Evolutionary conservation across 768 basidiomycete species (phyloP).

Genomic region (Collybia sordida): DNA sequence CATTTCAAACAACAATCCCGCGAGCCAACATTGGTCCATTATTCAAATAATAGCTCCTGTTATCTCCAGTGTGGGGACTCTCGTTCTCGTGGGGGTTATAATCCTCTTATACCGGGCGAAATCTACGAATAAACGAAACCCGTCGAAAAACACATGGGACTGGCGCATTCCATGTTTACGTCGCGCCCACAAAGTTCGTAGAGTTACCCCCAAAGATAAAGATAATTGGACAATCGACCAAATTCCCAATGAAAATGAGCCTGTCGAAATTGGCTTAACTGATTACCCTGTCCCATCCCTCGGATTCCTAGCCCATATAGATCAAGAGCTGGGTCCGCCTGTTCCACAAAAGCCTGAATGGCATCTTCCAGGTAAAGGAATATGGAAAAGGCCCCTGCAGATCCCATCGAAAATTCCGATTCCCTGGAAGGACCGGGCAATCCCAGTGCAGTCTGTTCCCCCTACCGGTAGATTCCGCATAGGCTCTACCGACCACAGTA

Average conservation of each 20-base stretch:
- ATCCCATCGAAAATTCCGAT: slow-evolving; percentile 9
- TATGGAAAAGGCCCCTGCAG: slow-evolving; percentile 10
- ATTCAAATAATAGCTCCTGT: slow-evolving; percentile 10
- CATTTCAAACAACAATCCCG: too few species aligned
- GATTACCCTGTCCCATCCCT: too few species aligned
- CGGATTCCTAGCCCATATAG: too few species aligned
- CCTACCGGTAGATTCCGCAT: slow-evolving; percentile 16
- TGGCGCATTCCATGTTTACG: neutral
- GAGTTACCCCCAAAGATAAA: neutral
- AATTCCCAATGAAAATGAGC: slow-evolving; percentile 9
- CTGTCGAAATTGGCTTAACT: neutral
- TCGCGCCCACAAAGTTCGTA: slow-evolving; percentile 10
- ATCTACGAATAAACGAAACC: neutral
- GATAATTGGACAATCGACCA: slow-evolving; percentile 17
- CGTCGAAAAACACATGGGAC: neutral
- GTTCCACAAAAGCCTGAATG: neutral
- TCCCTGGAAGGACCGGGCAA: slow-evolving; percentile 14
- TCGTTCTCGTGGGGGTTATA: neutral
- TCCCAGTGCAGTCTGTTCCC: slow-evolving; percentile 10
- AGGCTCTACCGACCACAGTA: slow-evolving; percentile 13
- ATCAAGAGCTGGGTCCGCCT: too few species aligned
- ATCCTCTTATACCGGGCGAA: slow-evolving; percentile 4
- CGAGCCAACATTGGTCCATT: neutral
- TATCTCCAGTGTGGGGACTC: slow-evolving; percentile 3
- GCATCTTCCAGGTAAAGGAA: slow-evolving; percentile 3